phyloP scores from a whole-genome alignment of 306 rosid species.

The Aeschynomene evenia region DNA sequence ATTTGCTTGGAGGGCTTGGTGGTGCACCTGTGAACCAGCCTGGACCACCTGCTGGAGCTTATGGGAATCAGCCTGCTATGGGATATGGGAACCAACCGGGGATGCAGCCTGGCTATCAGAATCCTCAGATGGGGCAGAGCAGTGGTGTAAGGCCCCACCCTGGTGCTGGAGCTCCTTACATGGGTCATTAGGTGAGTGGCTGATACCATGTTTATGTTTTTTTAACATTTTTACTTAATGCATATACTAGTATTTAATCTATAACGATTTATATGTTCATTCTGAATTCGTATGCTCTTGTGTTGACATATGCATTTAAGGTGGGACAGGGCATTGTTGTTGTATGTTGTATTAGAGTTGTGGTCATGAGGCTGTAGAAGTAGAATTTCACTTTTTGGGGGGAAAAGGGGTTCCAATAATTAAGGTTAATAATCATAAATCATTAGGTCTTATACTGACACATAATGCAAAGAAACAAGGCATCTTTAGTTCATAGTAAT shows the following conservation, averaged over 20 bases:
- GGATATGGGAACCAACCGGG: conserved; percentile 59
- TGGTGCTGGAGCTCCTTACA: conserved; percentile 66
- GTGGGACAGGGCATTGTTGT: too few species aligned
- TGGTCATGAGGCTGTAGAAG: neutral
- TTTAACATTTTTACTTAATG: neutral
- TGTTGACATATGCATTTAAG: too few species aligned
- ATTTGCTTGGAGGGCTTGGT: conserved; percentile 62
- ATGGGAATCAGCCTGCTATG: conserved; percentile 54
- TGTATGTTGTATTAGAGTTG: neutral
- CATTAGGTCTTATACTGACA: neutral
- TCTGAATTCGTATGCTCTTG: neutral
- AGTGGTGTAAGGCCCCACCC: conserved; percentile 66
- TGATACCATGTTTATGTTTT: neutral
- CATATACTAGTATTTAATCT: neutral
- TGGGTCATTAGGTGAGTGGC: conserved; percentile 67
- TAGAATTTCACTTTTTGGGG: neutral
- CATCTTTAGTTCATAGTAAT: neutral
- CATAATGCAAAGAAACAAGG: conserved; percentile 3
- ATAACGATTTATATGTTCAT: neutral
- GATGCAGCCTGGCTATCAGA: conserved; percentile 64
- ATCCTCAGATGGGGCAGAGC: conserved; percentile 69
- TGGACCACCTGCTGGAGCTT: conserved; percentile 47
- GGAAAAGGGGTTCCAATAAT: neutral
- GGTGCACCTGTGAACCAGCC: conserved; percentile 54
- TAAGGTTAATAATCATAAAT: neutral